Evolutionary conservation across 805 yeast genomes (phyloP), one percentile per base, ranked within the genome.

Genomic region (Saturnispora galanensis): DNA sequence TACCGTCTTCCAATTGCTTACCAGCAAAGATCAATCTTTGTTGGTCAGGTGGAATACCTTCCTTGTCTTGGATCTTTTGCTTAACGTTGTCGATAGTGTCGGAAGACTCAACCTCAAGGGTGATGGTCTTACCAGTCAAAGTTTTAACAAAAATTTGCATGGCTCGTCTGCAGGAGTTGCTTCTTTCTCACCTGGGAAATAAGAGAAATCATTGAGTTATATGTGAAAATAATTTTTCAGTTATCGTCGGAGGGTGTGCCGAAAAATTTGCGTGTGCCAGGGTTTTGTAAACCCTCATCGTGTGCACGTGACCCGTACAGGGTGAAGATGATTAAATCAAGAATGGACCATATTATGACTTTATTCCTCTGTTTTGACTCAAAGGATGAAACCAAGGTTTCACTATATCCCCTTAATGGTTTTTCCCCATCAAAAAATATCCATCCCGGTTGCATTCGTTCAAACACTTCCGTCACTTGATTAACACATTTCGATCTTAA

Each of bases 21-120:
- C 96, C 96, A 61, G 96, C 96, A 63, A 89, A 89, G 75, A 89
- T 87, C 62, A 88, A 79, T 74, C 96, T 83, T 75, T 89, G 97
- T 71, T 88, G 96, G 72, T 87, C 96, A 59, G 96, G 95, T 68
- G 97, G 96, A 62, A 88, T 87, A 65, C 96, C 96, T 70, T 88
- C 96, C 75, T 85, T 87, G 76, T 87, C 96, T 77, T 86, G 95
- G 67, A 89, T 88, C 79, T 88, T 88, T 62, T 93, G 75, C 77
- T 87, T 89, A 74, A 89, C 96, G 63, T 86, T 87, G 79, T 88
- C 96, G 66, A 90, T 87, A 53, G 96, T 87, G 78, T 89, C 97
- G 50, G 96, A 86, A 54, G 97, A 87, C 76, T 89, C 96, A 57
- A 88, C 97, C 76, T 89, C 97, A 56, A 89, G 80, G 68, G 97